Evolutionary conservation across 495 filamentous ascomycete genomes (phyloP), one percentile per base, ranked within the genome.

Genomic region (Trichoderma orchidacearum): DNA sequence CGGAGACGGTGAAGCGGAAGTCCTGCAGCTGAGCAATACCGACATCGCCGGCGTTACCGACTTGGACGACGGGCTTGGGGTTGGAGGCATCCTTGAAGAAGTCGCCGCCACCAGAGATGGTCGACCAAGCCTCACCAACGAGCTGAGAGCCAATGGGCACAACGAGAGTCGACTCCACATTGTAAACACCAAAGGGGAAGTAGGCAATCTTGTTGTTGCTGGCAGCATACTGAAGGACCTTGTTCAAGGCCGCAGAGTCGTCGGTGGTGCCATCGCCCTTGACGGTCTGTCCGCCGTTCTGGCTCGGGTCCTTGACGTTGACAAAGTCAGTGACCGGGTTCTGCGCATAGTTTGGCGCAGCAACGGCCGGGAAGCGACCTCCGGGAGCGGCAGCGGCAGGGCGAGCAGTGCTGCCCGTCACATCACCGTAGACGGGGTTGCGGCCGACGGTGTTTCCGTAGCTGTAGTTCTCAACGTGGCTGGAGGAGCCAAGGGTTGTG

Each of bases 21-120:
- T 85, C 80, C 53, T 74, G 72, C 62, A 84, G 74, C 61, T 86
- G 79, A 6, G 80, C 74, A 2, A 66, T 58, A 11, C 82, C 82
- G 0, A 72, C 64, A 38, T 83, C 73, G 7, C 76, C 78, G 0
- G 68, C 60, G 1, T 36, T 59, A 21, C 81, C 83, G 17, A 86
- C 64, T 56, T 70, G 65, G 1, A 85, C 68, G 15, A 85, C 72
- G 0, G 78, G 67, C 3, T 64, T 65, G 0, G 83, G 81, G 21
- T 66, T 67, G 30, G 57, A 68, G 7, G 67, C 61, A 56, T 81
- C 68, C n/a, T 69, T 62, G 61, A 84, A 85, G 50, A 64, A 65
- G 45, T 61, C 25, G 2, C 82, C 81, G 2, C 36, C 51, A 72
- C 63, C 69, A 56, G 71, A 65, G 54, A 76, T 73, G 17, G 71